phyloP scores from a whole-genome alignment of 805 yeast genomes.

The Candida nitratophila region DNA sequence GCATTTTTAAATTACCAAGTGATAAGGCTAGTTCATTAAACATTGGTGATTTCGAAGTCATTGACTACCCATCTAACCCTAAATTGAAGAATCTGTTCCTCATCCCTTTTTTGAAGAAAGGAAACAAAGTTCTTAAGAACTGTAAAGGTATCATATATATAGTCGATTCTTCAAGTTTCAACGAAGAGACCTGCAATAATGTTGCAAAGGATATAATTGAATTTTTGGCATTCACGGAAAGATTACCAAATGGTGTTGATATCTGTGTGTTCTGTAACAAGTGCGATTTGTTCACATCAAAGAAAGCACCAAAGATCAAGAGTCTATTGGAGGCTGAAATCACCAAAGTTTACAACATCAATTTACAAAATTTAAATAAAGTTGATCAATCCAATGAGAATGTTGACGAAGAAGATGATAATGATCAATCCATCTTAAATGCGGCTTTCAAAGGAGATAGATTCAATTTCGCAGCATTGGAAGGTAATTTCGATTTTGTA shows the following conservation, averaged over 20 bases:
- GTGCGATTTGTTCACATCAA: slow-evolving; percentile 75
- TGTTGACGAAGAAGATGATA: slow-evolving; percentile 14
- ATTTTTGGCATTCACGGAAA: slow-evolving; percentile 56
- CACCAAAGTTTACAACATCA: slow-evolving; percentile 43
- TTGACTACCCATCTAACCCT: slow-evolving; percentile 87
- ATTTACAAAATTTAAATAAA: slow-evolving; percentile 35
- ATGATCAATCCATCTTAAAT: slow-evolving; percentile 19
- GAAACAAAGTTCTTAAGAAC: slow-evolving; percentile 25
- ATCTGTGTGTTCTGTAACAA: slow-evolving; percentile 78
- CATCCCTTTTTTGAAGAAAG: slow-evolving; percentile 38
- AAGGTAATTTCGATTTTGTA: slow-evolving; percentile 62
- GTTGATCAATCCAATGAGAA: slow-evolving; percentile 38
- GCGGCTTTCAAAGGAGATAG: slow-evolving; percentile 34
- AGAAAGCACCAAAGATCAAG: slow-evolving; percentile 58
- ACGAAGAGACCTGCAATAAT: slow-evolving; percentile 37
- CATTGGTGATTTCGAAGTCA: slow-evolving; percentile 37
- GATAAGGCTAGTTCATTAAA: slow-evolving; percentile 22
- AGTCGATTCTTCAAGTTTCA: slow-evolving; percentile 64
- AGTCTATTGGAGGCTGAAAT: slow-evolving; percentile 59
- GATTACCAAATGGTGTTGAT: slow-evolving; percentile 60
- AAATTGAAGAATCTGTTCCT: slow-evolving; percentile 56
- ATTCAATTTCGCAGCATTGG: slow-evolving; percentile 63
- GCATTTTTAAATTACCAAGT: slow-evolving; percentile 32
- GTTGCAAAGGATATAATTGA: slow-evolving; percentile 55
- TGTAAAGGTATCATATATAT: slow-evolving; percentile 67